Conservation (phyloP, 164 flowering plant genomes). For the Houttuynia cordata region DNA sequence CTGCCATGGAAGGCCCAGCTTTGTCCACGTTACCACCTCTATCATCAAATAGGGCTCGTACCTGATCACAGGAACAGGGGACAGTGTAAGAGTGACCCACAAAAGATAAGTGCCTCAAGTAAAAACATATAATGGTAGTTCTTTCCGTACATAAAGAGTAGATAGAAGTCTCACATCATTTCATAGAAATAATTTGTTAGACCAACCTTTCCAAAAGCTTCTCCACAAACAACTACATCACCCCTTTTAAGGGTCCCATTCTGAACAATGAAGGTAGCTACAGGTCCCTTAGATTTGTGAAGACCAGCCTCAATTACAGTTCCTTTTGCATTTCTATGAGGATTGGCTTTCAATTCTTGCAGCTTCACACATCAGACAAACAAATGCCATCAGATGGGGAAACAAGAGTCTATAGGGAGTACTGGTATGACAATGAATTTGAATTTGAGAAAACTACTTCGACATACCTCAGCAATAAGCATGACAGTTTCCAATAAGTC, state of each 20-base stretch:
- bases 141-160: no score
- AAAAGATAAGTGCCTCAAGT: background rate
- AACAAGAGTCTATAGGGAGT: background rate
- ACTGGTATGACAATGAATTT: background rate
- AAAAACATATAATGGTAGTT: background rate
- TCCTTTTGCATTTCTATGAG: conserved; percentile 83
- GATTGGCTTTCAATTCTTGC: conserved; percentile 81
- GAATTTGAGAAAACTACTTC: background rate
- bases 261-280: conserved; percentile 86
- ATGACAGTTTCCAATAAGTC: conserved; percentile 79
- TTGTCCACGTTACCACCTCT: conserved; percentile 52
- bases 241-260: conserved; percentile 87
- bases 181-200: no score
- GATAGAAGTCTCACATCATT: background rate
- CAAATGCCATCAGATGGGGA: background rate
- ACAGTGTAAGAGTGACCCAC: background rate
- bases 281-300: conserved; percentile 79
- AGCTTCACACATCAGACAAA: background rate
- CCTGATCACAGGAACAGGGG: conserved; percentile 25
- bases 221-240: conserved; percentile 79
- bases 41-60: conserved; percentile 86
- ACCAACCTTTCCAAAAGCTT: conserved; percentile 89
- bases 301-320: conserved; percentile 96
- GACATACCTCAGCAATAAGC: conserved; percentile 87
- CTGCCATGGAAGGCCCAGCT: conserved; percentile 87